Evolutionary conservation across 2,329 filamentous ascomycete genomes (phyloP).

Genomic region (Daldinia sp.): DNA sequence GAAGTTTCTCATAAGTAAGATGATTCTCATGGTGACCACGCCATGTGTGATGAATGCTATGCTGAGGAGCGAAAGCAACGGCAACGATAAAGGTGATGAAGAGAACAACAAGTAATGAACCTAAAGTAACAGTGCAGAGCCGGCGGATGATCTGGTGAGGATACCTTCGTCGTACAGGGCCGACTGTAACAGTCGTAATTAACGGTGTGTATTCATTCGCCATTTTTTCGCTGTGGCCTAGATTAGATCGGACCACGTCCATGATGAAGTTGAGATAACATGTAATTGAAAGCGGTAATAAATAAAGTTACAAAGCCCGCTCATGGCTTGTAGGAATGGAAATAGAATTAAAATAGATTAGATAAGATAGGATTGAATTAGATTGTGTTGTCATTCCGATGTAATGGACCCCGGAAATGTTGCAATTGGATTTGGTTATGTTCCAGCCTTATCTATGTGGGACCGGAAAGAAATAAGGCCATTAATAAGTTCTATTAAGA

Average conservation of each 20-base stretch:
- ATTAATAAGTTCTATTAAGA: too few species aligned
- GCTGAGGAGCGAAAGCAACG: constrained; percentile 44
- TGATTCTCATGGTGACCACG: constrained; percentile 46
- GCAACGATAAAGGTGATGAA: constrained; percentile 56
- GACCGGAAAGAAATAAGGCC: background rate
- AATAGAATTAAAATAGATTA: too few species aligned
- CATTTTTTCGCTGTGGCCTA: constrained; percentile 47
- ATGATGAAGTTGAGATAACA: constrained; percentile 8
- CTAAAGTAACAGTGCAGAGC: constrained; percentile 69
- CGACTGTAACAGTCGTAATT: constrained; percentile 68
- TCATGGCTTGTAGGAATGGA: background rate
- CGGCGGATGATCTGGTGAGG: constrained; percentile 68
- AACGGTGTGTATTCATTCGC: constrained; percentile 70
- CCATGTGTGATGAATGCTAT: constrained; percentile 37
- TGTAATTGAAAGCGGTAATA: background rate
- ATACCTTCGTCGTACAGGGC: constrained; percentile 62
- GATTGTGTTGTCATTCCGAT: constrained; percentile 22
- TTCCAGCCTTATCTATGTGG: constrained; percentile 20
- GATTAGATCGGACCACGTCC: constrained; percentile 13
- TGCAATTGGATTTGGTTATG: constrained; percentile 30
- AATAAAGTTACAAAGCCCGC: background rate
- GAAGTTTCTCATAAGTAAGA: constrained; percentile 60
- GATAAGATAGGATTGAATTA: too few species aligned
- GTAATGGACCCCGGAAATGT: constrained; percentile 23
- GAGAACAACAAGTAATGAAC: constrained; percentile 63